Base-by-base conservation (phyloP, 2,329 filamentous ascomycete genomes). In the Alternaria triticimaculans region DNA sequence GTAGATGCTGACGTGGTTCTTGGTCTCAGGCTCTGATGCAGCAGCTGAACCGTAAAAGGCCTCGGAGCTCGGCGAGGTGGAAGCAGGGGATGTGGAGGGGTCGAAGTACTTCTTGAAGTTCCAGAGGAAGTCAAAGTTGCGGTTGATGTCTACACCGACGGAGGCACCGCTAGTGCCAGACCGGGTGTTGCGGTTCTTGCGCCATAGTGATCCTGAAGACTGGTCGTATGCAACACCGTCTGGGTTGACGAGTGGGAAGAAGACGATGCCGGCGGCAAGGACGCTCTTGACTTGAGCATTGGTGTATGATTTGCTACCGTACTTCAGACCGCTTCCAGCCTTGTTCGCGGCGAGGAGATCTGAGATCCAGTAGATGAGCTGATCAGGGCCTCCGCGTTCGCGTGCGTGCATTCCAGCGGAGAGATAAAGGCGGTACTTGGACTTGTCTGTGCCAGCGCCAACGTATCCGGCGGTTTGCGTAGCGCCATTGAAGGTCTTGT, bases 301-400 rank as follows among this genome's bases (percentile, higher is more conserved):
- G 44, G 84, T 84, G 76, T 87, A 89, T 0, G 78, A 80, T 66
- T 84, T 83, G 58, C 77, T 79, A 49, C 86, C 87, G 67, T 87
- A 89, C 3, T 76, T 80, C 10, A 89, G 72, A 7, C 86, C 87
- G 4, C 78, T 81, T 21, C 82, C 80, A 33, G 82, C 77, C 69
- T 84, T 82, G 66, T 84, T 81, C 18, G 87, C 87, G 50, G 83
- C 82, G 4, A 89, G 81, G 5, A 89, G 80, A 70, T 89, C 87
- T 0, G 85, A 79, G 28, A 88, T 80, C 77, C 87, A 88, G 80
- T 88, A 88, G 46, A 89, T 75, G 14, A 88, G 78, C 62, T 85
- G 81, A 70, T 89, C 87, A 0, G 87, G 82, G 0, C 83, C 85
- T 25, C 87, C 87, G 10, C 87, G 84, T 76, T 89, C 87, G 23